Evolutionary conservation across 441 rosid genomes (phyloP).

Genomic region (Corymbia citriodora): DNA sequence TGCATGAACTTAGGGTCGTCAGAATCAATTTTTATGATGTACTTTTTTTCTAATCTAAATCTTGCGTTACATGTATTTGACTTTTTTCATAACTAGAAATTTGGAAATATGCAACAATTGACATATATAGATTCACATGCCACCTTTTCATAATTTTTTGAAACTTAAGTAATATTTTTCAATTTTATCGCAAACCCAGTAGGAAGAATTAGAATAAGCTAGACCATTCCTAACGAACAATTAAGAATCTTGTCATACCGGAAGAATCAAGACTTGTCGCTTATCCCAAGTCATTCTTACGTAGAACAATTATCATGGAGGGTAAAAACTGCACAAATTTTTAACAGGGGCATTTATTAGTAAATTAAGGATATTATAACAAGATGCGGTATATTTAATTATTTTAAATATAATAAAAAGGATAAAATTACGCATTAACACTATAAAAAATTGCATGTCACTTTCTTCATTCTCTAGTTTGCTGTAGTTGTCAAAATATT

Average conservation of each 20-base stretch:
- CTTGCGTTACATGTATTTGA: neutral
- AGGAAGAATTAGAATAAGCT: neutral
- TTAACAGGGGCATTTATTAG: neutral
- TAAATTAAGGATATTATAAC: no score
- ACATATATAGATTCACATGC: neutral
- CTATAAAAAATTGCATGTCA: neutral
- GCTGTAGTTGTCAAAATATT: neutral
- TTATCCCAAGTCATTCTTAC: neutral
- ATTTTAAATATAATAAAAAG: neutral
- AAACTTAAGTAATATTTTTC: neutral
- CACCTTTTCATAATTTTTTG: neutral
- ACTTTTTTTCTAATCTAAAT: neutral
- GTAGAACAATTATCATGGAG: neutral
- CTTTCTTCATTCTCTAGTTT: neutral
- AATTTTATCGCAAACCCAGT: neutral
- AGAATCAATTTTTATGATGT: neutral
- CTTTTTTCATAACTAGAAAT: neutral
- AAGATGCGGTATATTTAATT: no score
- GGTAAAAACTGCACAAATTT: neutral
- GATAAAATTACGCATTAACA: neutral
- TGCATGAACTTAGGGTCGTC: neutral
- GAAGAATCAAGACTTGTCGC: neutral
- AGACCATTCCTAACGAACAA: neutral
- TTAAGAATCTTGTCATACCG: neutral
- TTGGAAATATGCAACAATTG: neutral